A percentile compares a stretch with the other conserved stretches of the same genome.
phyloP scores from a whole-genome alignment of 768 basidiomycete genomes.

The Collybiopsis confluens region DNA sequence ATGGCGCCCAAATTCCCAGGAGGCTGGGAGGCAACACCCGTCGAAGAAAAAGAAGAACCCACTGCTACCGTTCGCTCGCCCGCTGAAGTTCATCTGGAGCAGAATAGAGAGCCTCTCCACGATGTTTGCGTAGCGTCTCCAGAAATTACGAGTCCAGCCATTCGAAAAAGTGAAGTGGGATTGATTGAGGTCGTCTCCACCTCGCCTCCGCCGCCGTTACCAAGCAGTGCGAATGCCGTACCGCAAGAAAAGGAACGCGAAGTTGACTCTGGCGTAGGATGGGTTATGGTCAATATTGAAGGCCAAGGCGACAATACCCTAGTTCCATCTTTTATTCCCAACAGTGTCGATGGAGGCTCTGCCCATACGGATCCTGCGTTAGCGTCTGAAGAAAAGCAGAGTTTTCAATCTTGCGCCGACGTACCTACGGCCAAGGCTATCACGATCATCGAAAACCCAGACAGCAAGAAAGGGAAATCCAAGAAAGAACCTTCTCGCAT shows the following conservation, averaged over 20 bases:
- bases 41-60: slow-evolving; percentile 35
- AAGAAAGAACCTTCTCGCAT: slow-evolving; percentile 18
- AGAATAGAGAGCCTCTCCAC: slow-evolving; percentile 31
- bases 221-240: slow-evolving; percentile 8
- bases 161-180: slow-evolving; percentile 63
- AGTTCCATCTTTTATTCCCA: neutral
- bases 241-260: slow-evolving; percentile 21
- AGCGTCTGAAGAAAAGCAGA: slow-evolving; percentile 14
- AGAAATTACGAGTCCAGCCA: slow-evolving; percentile 34
- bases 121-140: slow-evolving; percentile 54
- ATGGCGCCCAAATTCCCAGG: slow-evolving; percentile 44
- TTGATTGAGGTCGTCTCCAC: slow-evolving; percentile 20
- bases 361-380: neutral
- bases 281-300: slow-evolving; percentile 66
- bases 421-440: slow-evolving; percentile 40
- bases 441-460: slow-evolving; percentile 55
- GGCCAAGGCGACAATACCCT: slow-evolving; percentile 18
- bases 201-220: neutral
- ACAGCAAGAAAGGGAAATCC: slow-evolving; percentile 36
- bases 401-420: neutral
- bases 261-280: slow-evolving; percentile 47
- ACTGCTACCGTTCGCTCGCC: neutral
- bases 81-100: slow-evolving; percentile 20
- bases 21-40: slow-evolving; percentile 51
- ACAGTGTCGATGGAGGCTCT: slow-evolving; percentile 9